Base-by-base conservation (phyloP, 2,329 filamentous ascomycete species). In the Cercospora sp. region DNA sequence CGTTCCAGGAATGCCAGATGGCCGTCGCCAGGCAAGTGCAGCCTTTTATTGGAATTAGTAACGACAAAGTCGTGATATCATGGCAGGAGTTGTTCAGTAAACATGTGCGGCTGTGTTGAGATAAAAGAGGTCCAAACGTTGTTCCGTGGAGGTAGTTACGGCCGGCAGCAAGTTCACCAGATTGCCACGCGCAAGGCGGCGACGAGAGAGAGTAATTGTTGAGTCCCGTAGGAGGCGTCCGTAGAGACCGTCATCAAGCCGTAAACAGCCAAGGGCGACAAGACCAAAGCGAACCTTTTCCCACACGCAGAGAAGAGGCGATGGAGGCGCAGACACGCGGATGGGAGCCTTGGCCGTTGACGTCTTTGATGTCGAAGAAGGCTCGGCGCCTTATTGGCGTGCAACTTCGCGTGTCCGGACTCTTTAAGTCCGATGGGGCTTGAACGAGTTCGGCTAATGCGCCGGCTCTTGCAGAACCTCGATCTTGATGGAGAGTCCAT, bases 191-290 rank as follows among this genome's bases (percentile, higher is more conserved):
- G 49, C 49, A 4, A 7, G 13, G 49, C 49, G 49, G 4, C 49
- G 18, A 21, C 49, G 7, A n/a, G 5, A 43, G 13, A n/a, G 16
- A 6, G 37, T n/a, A 43, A 16, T 43, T 43, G 37, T n/a, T 40
- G 37, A 43, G 16, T 21, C 49, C 49, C 26, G 24, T 10, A 58
- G 24, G 28, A 58, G 55, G 55, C 55, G 55, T 58, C 30, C 26
- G 18, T 13, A 18, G 26, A n/a, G 18, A 18, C 55, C 55, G 55
- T 59, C 55, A 59, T 59, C 55, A 37, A 59, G 55, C 55, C 18
- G 61, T 53, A 28, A 49, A 32, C 43, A 34, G 61, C 61, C 61
- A 63, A 51, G 61, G n/a, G 28, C 40, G 55, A 59, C 55, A 58
- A 58, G 55, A 58, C 55, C 24, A 57, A n/a, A 57, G 53, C 53